phyloP scores from a whole-genome alignment of 805 yeast genomes.

The Saturnispora diversa region DNA sequence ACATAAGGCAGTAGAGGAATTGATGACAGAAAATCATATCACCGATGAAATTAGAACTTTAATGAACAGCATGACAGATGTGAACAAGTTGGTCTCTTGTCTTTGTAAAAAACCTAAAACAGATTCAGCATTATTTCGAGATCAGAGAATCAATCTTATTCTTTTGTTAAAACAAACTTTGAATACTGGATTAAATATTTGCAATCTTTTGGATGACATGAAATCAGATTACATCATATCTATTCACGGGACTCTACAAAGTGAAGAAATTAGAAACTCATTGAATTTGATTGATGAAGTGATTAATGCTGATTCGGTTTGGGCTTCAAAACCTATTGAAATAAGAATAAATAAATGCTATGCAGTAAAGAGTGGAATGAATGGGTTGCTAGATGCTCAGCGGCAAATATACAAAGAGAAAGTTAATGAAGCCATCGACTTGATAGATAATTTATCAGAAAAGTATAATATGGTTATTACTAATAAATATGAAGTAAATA shows the following conservation, averaged over 20 bases:
- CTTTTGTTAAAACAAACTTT: constrained; percentile 34
- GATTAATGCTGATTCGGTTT: constrained; percentile 36
- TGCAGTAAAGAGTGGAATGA: constrained; percentile 37
- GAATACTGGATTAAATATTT: constrained; percentile 17
- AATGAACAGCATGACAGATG: constrained; percentile 30
- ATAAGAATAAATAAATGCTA: constrained; percentile 37
- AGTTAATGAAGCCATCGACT: constrained; percentile 30
- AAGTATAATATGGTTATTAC: constrained; percentile 25
- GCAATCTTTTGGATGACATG: constrained; percentile 14
- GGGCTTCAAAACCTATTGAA: constrained; percentile 35
- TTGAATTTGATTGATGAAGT: constrained; percentile 24
- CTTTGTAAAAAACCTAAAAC: constrained; percentile 13
- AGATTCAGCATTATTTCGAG: constrained; percentile 18
- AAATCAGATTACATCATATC: constrained; percentile 18
- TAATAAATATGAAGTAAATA: constrained; percentile 28
- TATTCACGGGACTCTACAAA: constrained; percentile 24
- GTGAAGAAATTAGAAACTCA: constrained; percentile 21
- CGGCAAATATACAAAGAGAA: constrained; percentile 34
- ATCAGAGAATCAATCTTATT: constrained; percentile 35
- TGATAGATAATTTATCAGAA: constrained; percentile 22
- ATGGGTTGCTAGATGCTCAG: constrained; percentile 40
- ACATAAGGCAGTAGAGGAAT: constrained; percentile 32
- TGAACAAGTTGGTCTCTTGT: constrained; percentile 35
- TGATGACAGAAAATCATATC: constrained; percentile 19
- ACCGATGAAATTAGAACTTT: constrained; percentile 16